These are phyloP conservation scores for Zygosaccharomyces bailii DNA, from an alignment of 805 yeast species.

Conservation along the genomic window DNA sequence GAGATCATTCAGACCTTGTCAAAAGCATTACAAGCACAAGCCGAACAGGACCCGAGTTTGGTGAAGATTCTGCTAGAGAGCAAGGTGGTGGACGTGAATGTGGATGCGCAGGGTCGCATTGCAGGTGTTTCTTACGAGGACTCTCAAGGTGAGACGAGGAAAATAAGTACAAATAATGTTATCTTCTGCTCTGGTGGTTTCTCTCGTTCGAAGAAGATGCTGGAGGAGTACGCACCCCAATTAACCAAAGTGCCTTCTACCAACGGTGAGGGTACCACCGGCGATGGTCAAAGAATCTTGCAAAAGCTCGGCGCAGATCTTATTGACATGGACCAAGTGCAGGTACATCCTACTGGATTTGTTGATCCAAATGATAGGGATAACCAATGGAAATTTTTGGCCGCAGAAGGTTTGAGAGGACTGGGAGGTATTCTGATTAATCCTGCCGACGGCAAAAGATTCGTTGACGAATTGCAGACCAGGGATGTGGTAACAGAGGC, in stretches of 20 bases:
- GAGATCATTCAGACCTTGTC: conserved; percentile 50
- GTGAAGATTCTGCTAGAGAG: conserved; percentile 40
- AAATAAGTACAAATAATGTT: conserved; percentile 35
- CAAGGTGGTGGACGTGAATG: conserved; percentile 37
- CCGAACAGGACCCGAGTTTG: conserved; percentile 28
- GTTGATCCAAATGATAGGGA: conserved; percentile 42
- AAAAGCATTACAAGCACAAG: conserved; percentile 36
- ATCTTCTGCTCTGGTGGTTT: conserved; percentile 61
- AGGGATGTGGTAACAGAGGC: conserved; percentile 51
- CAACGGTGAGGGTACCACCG: conserved; percentile 53
- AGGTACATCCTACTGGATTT: conserved; percentile 63
- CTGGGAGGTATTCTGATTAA: conserved; percentile 54
- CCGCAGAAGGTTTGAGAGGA: conserved; percentile 60
- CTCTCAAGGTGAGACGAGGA: conserved; percentile 25
- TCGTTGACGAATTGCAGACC: conserved; percentile 51
- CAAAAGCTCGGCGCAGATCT: conserved; percentile 45
- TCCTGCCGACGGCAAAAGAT: conserved; percentile 44
- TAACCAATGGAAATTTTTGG: conserved; percentile 50
- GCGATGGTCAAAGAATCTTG: conserved; percentile 57
- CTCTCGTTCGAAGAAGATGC: conserved; percentile 39
- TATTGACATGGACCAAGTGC: conserved; percentile 57
- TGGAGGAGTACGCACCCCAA: conserved; percentile 47
- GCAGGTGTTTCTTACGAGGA: conserved; percentile 43
- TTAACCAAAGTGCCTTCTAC: conserved; percentile 49
- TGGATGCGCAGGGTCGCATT: conserved; percentile 33